Percentiles rank a stretch among this genome's conserved stretches.
Evolutionary conservation across 1,284 basidiomycete species (phyloP).

Genomic region (Cystobasidium slooffiae): DNA sequence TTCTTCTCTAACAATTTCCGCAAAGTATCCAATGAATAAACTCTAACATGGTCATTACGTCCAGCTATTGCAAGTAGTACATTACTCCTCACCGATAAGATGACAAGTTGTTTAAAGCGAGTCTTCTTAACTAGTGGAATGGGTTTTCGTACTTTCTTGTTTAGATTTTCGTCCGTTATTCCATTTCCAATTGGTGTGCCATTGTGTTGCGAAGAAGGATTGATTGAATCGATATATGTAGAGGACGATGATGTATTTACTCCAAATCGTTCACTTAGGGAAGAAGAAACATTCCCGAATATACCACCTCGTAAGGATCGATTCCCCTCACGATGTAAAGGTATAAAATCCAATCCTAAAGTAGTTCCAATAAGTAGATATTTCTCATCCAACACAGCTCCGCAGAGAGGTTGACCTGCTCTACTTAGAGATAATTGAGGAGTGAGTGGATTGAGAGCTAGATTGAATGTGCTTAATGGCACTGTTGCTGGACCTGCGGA

Average conservation of each 20-base stretch:
- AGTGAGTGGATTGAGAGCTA: conserved; percentile 50
- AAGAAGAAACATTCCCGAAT: conserved; percentile 5
- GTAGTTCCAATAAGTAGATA: conserved; percentile 55
- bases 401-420: conserved; percentile 53
- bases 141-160: conserved; percentile 50
- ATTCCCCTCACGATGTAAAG: conserved; percentile 46
- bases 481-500: conserved; percentile 9
- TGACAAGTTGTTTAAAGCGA: conserved; percentile 52
- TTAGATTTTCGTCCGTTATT: conserved; percentile 30
- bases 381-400: conserved; percentile 52
- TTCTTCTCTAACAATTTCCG: conserved; percentile 52
- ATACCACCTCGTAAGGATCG: not conserved
- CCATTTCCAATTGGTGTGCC: not conserved
- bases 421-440: conserved; percentile 46
- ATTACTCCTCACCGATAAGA: conserved; percentile 53
- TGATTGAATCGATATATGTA: not conserved
- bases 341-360: conserved; percentile 53
- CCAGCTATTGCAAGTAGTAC: conserved; percentile 54
- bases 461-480: conserved; percentile 45
- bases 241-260: conserved; percentile 1
- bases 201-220: not conserved
- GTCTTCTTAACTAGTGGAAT: conserved; percentile 54
- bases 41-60: conserved; percentile 54
- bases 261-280: conserved; percentile 10
- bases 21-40: conserved; percentile 54